A percentile compares a stretch with the other conserved stretches of the same genome.
phyloP scores from a whole-genome alignment of 257 asterid species.

The Salvia hispanica region DNA sequence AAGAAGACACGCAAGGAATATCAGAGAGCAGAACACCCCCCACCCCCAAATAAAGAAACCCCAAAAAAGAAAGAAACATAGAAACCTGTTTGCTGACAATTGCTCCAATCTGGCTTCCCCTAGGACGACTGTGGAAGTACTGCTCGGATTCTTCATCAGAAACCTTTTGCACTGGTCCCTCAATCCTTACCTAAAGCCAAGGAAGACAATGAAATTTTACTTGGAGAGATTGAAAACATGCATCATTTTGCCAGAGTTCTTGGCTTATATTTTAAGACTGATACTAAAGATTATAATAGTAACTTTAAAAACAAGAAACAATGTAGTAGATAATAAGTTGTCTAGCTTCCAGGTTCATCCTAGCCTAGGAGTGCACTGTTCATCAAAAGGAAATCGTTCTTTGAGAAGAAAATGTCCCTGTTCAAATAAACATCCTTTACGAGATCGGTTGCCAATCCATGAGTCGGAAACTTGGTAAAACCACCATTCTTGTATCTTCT shows the following conservation, averaged over 20 bases:
- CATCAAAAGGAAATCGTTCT: not conserved
- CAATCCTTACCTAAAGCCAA: constrained; percentile 69
- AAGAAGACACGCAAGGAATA: constrained; percentile 10
- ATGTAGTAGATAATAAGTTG: not conserved
- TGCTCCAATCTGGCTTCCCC: constrained; percentile 82
- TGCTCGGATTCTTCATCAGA: constrained; percentile 77
- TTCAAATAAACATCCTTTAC: constrained; percentile 7
- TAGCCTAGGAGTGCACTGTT: constrained; percentile 7
- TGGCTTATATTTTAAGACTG: constrained; percentile 9
- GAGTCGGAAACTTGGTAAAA: constrained; percentile 1
- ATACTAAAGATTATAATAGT: not conserved
- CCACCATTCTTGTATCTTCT: constrained; percentile 25
- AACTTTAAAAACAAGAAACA: not conserved
- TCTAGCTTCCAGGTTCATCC: constrained; percentile 14
- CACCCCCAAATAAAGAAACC: not conserved
- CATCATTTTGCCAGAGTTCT: constrained; percentile 18
- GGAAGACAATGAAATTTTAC: not conserved
- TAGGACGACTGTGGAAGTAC: constrained; percentile 77
- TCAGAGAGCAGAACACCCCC: not conserved
- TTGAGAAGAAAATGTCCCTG: not conserved
- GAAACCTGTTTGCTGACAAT: constrained; percentile 81
- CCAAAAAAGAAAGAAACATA: constrained; percentile 8
- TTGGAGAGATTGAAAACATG: constrained; percentile 21
- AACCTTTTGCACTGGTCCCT: constrained; percentile 71
- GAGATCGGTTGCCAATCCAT: not conserved